Conservation (phyloP, 1,139 yeast genomes). For the Yamadazyma trypodendri region DNA sequence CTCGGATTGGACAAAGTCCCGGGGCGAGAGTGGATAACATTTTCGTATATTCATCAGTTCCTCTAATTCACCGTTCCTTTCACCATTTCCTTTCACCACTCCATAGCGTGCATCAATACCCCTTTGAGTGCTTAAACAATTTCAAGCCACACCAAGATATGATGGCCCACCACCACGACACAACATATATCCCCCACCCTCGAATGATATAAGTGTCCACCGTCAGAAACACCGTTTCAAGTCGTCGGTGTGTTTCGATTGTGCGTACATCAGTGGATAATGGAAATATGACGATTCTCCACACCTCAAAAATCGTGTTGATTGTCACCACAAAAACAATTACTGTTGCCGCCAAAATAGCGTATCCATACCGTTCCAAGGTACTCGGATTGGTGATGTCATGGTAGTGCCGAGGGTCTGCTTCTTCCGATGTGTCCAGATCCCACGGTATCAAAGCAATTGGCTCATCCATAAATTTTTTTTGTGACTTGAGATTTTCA, state of each 20-base stretch:
- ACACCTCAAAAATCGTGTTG: constrained; percentile 43
- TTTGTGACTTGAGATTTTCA: not conserved
- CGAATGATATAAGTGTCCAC: constrained; percentile 50
- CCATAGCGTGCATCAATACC: too few relatives aligned
- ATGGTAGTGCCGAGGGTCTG: constrained; percentile 7
- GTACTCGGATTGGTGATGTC: not conserved
- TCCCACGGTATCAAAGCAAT: constrained; percentile 18
- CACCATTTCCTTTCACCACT: too few relatives aligned
- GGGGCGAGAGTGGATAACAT: constrained; percentile 72
- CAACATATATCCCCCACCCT: constrained; percentile 54
- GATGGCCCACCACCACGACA: constrained; percentile 76
- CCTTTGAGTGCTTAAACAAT: constrained; percentile 72
- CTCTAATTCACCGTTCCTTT: too few relatives aligned
- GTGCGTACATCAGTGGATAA: constrained; percentile 16
- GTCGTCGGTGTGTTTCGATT: constrained; percentile 13
- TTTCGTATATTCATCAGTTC: not conserved
- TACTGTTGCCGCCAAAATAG: constrained; percentile 40
- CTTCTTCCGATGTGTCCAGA: not conserved
- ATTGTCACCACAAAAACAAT: constrained; percentile 38
- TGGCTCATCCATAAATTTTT: constrained; percentile 11
- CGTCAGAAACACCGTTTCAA: constrained; percentile 18
- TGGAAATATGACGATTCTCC: constrained; percentile 44
- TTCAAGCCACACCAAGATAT: constrained; percentile 78
- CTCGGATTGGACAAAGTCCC: constrained; percentile 64
- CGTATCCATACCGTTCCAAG: constrained; percentile 31